A percentile compares a stretch with the other conserved stretches of the same genome.
These are phyloP conservation scores for Viola odorata DNA, from an alignment of 345 rosid genomes.

Conservation along the genomic window DNA sequence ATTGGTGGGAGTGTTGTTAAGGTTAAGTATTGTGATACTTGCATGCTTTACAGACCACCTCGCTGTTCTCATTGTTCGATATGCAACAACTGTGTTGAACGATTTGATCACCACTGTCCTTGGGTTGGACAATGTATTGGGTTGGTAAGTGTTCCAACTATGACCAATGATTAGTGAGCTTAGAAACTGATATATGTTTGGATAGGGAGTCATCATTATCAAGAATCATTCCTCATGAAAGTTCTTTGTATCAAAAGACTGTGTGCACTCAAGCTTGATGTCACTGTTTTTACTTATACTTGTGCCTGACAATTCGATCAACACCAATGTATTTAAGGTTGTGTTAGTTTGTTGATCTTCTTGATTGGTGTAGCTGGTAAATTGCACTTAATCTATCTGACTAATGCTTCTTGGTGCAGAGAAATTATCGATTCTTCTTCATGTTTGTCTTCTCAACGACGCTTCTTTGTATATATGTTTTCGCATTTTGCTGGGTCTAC, in stretches of 20 bases:
- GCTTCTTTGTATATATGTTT: constrained; percentile 80
- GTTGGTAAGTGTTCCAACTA: constrained; percentile 17
- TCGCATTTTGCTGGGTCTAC: constrained; percentile 88
- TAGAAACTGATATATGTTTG: neutral
- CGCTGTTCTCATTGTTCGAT: constrained; percentile 37
- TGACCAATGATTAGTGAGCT: no score
- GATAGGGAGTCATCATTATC: neutral
- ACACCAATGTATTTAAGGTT: no score
- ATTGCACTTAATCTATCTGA: constrained; percentile 2
- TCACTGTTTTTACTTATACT: no score
- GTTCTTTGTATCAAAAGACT: no score
- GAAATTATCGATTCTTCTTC: constrained; percentile 96
- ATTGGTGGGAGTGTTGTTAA: constrained; percentile 23
- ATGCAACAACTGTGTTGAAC: constrained; percentile 32
- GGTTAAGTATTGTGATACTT: constrained; percentile 31
- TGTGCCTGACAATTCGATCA: no score
- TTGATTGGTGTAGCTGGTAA: neutral
- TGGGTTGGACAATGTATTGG: constrained; percentile 38
- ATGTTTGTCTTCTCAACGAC: constrained; percentile 78
- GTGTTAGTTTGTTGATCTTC: neutral
- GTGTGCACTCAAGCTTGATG: no score
- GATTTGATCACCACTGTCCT: constrained; percentile 37
- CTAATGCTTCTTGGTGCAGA: constrained; percentile 48
- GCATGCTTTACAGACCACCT: constrained; percentile 37
- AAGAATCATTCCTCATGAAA: no score